Evolutionary conservation across 2,329 filamentous ascomycete genomes (phyloP).

Genomic region (Cryphonectria parasitica): DNA sequence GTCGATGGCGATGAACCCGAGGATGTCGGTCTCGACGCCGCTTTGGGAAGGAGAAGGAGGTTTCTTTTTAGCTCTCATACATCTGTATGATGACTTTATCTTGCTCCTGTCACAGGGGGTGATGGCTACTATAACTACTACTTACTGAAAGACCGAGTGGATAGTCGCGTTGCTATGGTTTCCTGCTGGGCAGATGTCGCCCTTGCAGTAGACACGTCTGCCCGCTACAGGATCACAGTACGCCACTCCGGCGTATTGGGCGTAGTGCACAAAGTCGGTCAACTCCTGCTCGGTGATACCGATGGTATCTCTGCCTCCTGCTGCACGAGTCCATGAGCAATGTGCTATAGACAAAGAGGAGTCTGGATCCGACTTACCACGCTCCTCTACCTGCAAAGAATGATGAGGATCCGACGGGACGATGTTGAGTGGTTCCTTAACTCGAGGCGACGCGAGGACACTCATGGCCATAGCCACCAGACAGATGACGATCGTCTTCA

Average conservation of each 20-base stretch:
- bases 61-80: not conserved
- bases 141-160: constrained; percentile 24
- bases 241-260: constrained; percentile 55
- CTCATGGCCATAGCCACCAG: not conserved
- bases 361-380: not conserved
- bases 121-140: not conserved
- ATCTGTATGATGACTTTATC: not conserved
- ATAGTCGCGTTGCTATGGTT: constrained; percentile 48
- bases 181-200: constrained; percentile 49
- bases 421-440: not conserved
- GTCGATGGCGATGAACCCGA: constrained; percentile 58
- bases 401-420: not conserved
- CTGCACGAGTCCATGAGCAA: not conserved
- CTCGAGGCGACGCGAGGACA: not conserved
- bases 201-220: constrained; percentile 48
- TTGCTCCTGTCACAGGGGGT: not conserved
- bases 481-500: not conserved
- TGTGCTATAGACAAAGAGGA: not conserved
- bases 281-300: constrained; percentile 23
- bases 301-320: not conserved
- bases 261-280: constrained; percentile 43
- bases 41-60: not conserved
- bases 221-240: constrained; percentile 58
- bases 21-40: constrained; percentile 37
- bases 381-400: not conserved